phyloP scores from a whole-genome alignment of 257 asterid species.

The Capsicum rhomboideum region DNA sequence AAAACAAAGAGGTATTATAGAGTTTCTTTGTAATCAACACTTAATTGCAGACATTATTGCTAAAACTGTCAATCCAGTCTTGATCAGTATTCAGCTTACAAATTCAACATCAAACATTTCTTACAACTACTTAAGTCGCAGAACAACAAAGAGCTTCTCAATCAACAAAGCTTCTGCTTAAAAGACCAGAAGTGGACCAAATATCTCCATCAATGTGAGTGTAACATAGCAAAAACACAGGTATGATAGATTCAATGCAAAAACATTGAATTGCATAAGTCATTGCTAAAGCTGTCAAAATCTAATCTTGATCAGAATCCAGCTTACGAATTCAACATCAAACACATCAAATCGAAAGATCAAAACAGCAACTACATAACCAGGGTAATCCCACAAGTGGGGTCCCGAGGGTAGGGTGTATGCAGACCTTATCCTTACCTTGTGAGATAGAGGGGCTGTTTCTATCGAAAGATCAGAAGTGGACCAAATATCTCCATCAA shows the following conservation, averaged over 20 bases:
- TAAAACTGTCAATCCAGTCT: too few species aligned
- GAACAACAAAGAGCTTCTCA: neutral
- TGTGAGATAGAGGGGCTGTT: too few species aligned
- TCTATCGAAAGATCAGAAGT: neutral
- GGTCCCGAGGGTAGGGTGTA: too few species aligned
- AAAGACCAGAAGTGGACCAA: neutral
- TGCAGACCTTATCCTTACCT: too few species aligned
- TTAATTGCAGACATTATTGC: too few species aligned
- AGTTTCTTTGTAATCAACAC: too few species aligned
- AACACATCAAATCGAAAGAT: too few species aligned
- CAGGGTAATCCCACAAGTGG: too few species aligned
- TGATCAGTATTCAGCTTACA: neutral
- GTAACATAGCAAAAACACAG: neutral
- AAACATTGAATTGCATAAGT: too few species aligned
- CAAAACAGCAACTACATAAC: too few species aligned
- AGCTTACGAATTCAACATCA: neutral
- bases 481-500: neutral
- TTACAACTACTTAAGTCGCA: neutral
- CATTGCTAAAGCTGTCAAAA: neutral
- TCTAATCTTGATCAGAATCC: neutral
- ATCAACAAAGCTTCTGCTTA: neutral
- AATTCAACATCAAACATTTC: neutral
- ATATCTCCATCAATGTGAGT: neutral
- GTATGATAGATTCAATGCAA: neutral
- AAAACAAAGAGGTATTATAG: neutral